Percentiles rank a stretch among this genome's conserved stretches.
These are phyloP conservation scores for Colletotrichum acutatum DNA, from an alignment of 2,329 filamentous ascomycete genomes.

Conservation along the genomic window DNA sequence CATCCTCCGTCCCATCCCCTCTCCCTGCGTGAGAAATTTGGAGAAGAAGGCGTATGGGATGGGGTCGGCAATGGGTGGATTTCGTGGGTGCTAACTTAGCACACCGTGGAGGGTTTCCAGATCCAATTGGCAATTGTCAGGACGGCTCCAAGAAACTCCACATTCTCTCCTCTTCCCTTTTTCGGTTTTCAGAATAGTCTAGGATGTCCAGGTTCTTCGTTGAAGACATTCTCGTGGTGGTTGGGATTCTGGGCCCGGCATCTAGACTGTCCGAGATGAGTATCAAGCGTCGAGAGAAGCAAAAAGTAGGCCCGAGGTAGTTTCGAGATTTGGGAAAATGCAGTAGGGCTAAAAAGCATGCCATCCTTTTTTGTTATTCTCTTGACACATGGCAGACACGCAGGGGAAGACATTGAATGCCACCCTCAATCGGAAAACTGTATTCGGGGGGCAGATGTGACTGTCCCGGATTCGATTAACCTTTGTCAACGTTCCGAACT, in stretches of 20 bases:
- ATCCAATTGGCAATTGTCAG: background rate
- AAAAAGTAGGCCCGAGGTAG: conserved; percentile 22
- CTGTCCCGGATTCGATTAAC: background rate
- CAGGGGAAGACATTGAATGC: background rate
- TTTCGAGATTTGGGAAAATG: conserved; percentile 1
- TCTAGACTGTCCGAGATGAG: conserved; percentile 20
- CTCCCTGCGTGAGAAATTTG: background rate
- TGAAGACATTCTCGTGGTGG: background rate
- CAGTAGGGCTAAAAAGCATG: background rate
- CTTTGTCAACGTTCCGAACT: background rate
- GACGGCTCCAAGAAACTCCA: background rate
- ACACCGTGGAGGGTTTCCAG: background rate
- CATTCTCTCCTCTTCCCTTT: background rate
- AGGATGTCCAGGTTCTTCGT: background rate
- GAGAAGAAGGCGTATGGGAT: background rate
- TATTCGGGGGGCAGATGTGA: background rate
- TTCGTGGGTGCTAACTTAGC: background rate
- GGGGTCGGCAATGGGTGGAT: background rate
- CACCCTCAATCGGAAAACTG: background rate
- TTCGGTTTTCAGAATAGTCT: background rate
- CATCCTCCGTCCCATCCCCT: background rate
- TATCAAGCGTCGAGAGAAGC: background rate
- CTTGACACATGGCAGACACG: background rate
- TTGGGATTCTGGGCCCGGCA: conserved; percentile 9
- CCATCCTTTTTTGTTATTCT: background rate